Conservation (phyloP, 345 rosid species). For the Jatropha curcas region DNA sequence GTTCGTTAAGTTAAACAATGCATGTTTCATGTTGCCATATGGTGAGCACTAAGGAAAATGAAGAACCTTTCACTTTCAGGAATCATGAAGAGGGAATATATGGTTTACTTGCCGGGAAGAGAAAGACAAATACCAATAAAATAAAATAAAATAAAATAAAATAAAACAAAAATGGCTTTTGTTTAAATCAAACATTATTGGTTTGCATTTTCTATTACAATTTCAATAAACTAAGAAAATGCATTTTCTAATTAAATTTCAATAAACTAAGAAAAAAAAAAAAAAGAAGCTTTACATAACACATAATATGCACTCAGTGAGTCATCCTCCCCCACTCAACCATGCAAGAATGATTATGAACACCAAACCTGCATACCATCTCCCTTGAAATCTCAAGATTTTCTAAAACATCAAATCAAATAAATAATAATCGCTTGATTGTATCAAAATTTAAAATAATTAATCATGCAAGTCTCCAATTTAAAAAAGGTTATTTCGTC, state of each 20-base stretch:
- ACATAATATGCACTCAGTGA: not conserved
- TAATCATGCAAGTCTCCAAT: not conserved
- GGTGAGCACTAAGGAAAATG: not conserved
- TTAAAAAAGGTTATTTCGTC: not conserved
- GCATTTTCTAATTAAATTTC: not conserved
- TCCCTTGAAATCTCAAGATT: not conserved
- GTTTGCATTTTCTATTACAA: not conserved
- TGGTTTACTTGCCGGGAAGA: constrained; percentile 36
- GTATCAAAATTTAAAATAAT: not conserved
- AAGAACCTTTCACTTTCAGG: constrained; percentile 26
- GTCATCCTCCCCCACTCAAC: too few relatives aligned
- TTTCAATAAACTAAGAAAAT: not conserved
- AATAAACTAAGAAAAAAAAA: not conserved
- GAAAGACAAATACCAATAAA: not conserved
- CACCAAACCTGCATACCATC: constrained; percentile 28
- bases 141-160: not conserved
- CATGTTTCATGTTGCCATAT: not conserved
- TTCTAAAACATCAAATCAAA: not conserved
- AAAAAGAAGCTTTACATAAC: not conserved
- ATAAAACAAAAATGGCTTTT: too few relatives aligned
- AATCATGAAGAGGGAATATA: constrained; percentile 7
- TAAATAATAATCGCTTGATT: not conserved
- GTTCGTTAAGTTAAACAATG: too few relatives aligned
- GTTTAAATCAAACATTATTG: not conserved
- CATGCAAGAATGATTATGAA: constrained; percentile 29